Evolutionary conservation across 2,329 filamentous ascomycete species (phyloP), one percentile per base, ranked within the genome.

Genomic region (Huntiella abstrusa): DNA sequence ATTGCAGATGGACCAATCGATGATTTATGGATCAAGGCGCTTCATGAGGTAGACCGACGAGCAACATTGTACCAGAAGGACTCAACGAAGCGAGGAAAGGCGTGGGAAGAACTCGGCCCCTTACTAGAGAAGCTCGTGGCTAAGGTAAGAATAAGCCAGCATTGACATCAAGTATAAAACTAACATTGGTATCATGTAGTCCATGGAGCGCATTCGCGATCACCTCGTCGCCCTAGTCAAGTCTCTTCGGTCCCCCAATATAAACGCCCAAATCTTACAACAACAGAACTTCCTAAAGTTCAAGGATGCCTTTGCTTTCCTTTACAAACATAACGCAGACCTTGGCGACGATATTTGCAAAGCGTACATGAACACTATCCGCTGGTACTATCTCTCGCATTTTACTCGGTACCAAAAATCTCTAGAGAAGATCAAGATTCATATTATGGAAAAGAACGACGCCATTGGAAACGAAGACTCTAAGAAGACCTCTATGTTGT

Each of bases 291-390:
- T 98, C 54, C 66, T 95, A 42, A 80, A 75, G 54, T 93, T 86
- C 64, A 93, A 84, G 59, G 86, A 94, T 33, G 66, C 95, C 0
- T 98, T 80, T 61, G 70, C 75, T 4, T 98, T 96, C 57, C 69
- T 98, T 32, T 77, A 84, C 50, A 78, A 75, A 54, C 81, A 88
- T 53, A 86, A 96, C 55, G 67, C 81, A 1, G 70, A 75, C n/a
- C 73, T 98, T 4, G 85, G 84, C 6, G 80, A 87, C 45, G 84
- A 98, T 60, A 93, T 98, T 53, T 78, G 78, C 6, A 81, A 85
- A 58, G 91, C 92, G 3, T 98, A 98, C 57, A 80, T 92, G 65
- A 94, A 95, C 59, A 98, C 92, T 0, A 98, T 98, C 85, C 77
- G 86, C 45, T 98, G 91, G 91, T 98, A 98, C 58, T 96, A 96